A percentile compares a stretch with the other conserved stretches of the same genome.
phyloP scores from a whole-genome alignment of 148 eudicot genomes.

The Pharnaceum exiguum region DNA sequence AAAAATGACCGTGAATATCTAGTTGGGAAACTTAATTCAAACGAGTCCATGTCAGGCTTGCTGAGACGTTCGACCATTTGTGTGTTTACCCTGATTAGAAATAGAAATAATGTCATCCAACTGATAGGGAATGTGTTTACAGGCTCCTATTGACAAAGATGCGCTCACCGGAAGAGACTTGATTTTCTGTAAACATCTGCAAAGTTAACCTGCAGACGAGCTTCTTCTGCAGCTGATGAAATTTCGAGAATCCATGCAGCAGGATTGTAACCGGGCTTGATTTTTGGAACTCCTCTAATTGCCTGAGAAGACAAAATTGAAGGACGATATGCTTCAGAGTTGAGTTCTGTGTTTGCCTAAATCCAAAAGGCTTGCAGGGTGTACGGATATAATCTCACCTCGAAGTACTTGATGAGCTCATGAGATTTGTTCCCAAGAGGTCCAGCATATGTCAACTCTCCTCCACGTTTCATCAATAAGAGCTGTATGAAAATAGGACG shows the following conservation, averaged over 20 bases:
- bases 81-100: conserved; percentile 46
- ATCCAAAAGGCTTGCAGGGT: background rate
- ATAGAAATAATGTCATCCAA: background rate
- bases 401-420: conserved; percentile 52
- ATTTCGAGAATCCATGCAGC: conserved; percentile 81
- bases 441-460: conserved; percentile 69
- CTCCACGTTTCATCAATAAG: conserved; percentile 74
- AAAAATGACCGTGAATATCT: conserved; percentile 51
- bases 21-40: conserved; percentile 51
- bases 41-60: conserved; percentile 44
- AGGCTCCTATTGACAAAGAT: background rate
- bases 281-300: conserved; percentile 50
- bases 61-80: conserved; percentile 52
- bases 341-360: background rate
- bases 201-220: conserved; percentile 53
- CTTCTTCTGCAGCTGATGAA: conserved; percentile 68
- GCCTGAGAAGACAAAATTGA: conserved; percentile 26
- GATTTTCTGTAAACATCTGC: conserved; percentile 51
- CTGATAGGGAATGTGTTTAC: background rate
- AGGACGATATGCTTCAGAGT: background rate
- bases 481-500: conserved; percentile 42
- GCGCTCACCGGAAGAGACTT: conserved; percentile 40
- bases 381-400: conserved; percentile 30
- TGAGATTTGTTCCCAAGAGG: conserved; percentile 52
- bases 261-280: conserved; percentile 58